Conservation (phyloP, 164 flowering plant species). For the Magnolia changhungtana region DNA sequence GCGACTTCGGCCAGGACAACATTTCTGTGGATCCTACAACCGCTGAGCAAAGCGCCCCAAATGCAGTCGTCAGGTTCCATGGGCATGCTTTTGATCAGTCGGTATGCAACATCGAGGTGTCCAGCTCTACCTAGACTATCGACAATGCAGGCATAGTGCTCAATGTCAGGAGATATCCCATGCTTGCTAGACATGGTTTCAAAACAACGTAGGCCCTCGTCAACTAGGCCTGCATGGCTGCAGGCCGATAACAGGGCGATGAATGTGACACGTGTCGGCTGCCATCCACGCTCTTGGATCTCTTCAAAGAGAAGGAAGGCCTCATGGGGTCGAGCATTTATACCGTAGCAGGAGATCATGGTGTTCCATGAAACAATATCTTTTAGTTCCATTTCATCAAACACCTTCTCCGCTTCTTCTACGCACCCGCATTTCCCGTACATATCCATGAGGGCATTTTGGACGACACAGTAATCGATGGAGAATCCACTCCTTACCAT, state of each 20-base stretch:
- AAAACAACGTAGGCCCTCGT: conserved; percentile 19
- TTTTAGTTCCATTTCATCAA: conserved; percentile 17
- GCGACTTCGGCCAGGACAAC: conserved; percentile 27
- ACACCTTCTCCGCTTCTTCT: conserved; percentile 20
- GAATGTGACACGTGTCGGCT: conserved; percentile 27
- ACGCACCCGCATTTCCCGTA: conserved; percentile 32
- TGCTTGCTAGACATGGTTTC: conserved; percentile 17
- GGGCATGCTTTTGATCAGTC: conserved; percentile 25
- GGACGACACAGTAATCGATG: conserved; percentile 14
- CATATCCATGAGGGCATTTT: conserved; percentile 28
- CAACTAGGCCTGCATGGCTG: conserved; percentile 29
- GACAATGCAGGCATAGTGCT: conserved; percentile 27
- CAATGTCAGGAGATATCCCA: conserved; percentile 24
- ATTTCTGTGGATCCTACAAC: conserved; percentile 28
- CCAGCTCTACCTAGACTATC: conserved; percentile 24
- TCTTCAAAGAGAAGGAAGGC: conserved; percentile 19
- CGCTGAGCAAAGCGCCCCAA: conserved; percentile 29
- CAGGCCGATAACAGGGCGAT: conserved; percentile 26
- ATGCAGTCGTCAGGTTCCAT: conserved; percentile 28
- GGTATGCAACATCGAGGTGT: conserved; percentile 23
- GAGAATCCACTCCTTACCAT: conserved; percentile 20
- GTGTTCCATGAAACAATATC: conserved; percentile 32
- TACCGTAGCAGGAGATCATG: conserved; percentile 21
- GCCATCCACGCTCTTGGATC: conserved; percentile 25
- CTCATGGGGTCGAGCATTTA: conserved; percentile 16